Conservation (phyloP, 768 basidiomycete species). For the Russula sp. region DNA sequence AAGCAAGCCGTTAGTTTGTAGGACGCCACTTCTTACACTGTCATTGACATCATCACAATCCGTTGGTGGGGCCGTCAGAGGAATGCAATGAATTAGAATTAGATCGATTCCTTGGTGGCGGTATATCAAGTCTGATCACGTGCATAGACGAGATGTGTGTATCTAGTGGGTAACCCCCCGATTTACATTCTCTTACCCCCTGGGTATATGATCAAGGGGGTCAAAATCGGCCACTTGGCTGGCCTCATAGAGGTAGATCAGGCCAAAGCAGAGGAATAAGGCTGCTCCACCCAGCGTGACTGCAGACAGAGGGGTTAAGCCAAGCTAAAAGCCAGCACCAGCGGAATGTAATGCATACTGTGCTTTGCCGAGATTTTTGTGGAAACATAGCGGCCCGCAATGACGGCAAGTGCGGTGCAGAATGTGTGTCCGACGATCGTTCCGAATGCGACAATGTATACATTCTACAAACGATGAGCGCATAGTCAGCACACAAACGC, state of each 20-base stretch:
- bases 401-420: slow-evolving; percentile 84
- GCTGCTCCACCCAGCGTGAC: slow-evolving; percentile 21
- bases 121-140: background rate
- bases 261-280: slow-evolving; percentile 19
- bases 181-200: slow-evolving; percentile 7
- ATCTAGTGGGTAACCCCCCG: background rate
- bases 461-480: slow-evolving; percentile 50
- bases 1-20: background rate
- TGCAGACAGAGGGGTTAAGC: slow-evolving; percentile 1
- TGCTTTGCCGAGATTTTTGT: slow-evolving; percentile 95
- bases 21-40: background rate
- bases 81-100: background rate
- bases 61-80: background rate
- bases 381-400: slow-evolving; percentile 89
- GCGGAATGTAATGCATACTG: slow-evolving; percentile 41
- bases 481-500: slow-evolving; percentile 12
- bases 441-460: slow-evolving; percentile 84
- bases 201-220: slow-evolving; percentile 18
- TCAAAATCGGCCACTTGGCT: slow-evolving; percentile 15
- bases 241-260: slow-evolving; percentile 20
- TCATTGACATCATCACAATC: background rate
- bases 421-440: slow-evolving; percentile 83
- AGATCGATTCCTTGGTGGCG: too few relatives aligned
- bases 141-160: background rate
- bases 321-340: background rate